Evolutionary conservation across 148 eudicot species (phyloP), one percentile per base, ranked within the genome.

Genomic region (Polygonum aviculare): DNA sequence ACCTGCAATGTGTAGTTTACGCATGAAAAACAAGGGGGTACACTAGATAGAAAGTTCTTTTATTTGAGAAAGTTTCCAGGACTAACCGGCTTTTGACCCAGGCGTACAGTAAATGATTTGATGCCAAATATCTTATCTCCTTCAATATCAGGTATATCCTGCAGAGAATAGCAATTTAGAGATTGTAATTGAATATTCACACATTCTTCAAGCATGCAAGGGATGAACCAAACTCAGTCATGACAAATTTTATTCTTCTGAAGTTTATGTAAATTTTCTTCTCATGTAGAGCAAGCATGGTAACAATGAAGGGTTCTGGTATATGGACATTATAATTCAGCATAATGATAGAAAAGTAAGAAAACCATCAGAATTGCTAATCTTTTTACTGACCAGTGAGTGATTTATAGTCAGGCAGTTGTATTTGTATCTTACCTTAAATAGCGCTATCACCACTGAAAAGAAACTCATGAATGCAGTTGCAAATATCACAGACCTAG

Each of bases 381-480:
- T 2, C 6, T 22, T 35, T 63, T 35, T 63, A 63, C 70, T 15
- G 55, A 16, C n/a, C 35, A 21, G 26, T 21, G 36, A 59, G 22
- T 59, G 35, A 59, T 59, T 59, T 22, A 12, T 65, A 33, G 41
- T 21, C 21, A 48, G n/a, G 35, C 5, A 72, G 52, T 19, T 72
- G 31, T 14, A 70, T 7, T 39, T 70, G 49, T 33, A 72, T 12
- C 54, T 87, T 85, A 95, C 99, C 97, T 95, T 95, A 77, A 95
- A 95, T 60, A 95, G 80, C 36, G 99, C 99, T 77, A 95, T 95
- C 62, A 95, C 97, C 75, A 95, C 97, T 9, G 99, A 95, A 86
- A 95, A 95, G 90, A 95, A 95, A 85, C 97, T 92, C 99, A 95
- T 95, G 78, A 95, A 95, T 75, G 94, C 97, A 67, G 99, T 95